These are phyloP conservation scores for Aspergillus sclerotiicarbonarius DNA, from an alignment of 495 filamentous ascomycete genomes.

Conservation along the genomic window DNA sequence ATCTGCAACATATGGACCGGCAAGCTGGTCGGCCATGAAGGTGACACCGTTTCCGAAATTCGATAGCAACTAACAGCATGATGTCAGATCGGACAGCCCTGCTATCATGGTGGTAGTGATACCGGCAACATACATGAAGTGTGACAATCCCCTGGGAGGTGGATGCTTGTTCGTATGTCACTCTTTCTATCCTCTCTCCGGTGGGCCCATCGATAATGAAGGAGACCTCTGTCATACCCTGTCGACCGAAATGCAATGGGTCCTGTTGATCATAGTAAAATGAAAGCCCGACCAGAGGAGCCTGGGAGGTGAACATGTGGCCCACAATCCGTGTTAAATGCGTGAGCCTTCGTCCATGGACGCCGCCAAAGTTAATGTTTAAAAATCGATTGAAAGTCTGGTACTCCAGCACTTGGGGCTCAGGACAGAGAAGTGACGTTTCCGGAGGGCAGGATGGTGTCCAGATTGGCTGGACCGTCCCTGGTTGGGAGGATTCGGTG, in stretches of 20 bases:
- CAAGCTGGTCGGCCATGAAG: background rate
- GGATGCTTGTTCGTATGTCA: background rate
- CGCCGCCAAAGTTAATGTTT: slow-evolving; percentile 5
- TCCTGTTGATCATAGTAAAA: slow-evolving; percentile 1
- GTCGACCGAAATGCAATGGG: slow-evolving; percentile 2
- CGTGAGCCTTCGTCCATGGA: background rate
- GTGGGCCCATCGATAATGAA: slow-evolving; percentile 7
- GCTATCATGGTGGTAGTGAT: too few species aligned
- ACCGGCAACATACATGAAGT: background rate
- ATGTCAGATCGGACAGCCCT: background rate
- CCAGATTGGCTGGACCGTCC: background rate
- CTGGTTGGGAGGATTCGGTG: too few species aligned
- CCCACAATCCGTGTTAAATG: slow-evolving; percentile 9
- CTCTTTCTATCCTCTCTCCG: slow-evolving; percentile 2
- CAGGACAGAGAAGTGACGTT: background rate
- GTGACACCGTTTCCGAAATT: background rate
- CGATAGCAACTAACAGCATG: background rate
- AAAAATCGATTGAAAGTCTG: background rate
- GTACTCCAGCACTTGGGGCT: background rate
- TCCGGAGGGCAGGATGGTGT: slow-evolving; percentile 1
- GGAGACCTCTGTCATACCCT: slow-evolving; percentile 5
- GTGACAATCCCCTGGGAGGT: background rate
- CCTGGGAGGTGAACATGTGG: background rate
- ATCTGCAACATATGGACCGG: background rate
- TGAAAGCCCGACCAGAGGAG: background rate